Evolutionary conservation across 257 asterid species (phyloP).

Genomic region (Prunella vulgaris): DNA sequence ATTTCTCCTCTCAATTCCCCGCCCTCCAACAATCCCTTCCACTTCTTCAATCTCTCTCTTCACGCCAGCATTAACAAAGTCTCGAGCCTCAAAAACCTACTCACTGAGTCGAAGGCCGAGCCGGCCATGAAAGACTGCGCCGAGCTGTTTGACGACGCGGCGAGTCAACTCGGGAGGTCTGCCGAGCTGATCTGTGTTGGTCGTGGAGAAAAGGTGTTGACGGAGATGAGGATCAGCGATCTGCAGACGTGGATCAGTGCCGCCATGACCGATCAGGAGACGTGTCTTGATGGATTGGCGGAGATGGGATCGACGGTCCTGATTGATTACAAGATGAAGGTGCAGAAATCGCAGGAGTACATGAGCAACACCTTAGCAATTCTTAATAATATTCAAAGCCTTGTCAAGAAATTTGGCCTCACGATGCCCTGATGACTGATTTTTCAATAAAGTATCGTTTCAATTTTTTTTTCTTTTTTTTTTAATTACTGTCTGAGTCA

Average conservation of each 20-base stretch:
- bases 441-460: background rate
- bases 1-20: constrained; percentile 49
- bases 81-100: constrained; percentile 27
- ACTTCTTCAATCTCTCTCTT: constrained; percentile 68
- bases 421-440: constrained; percentile 43
- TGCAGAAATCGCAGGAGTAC: constrained; percentile 66
- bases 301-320: constrained; percentile 68
- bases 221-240: constrained; percentile 58
- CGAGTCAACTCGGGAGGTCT: constrained; percentile 57
- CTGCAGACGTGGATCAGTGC: constrained; percentile 85
- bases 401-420: constrained; percentile 49
- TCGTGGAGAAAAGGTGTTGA: constrained; percentile 43
- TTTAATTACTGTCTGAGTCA: too few species aligned
- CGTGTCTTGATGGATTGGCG: constrained; percentile 70
- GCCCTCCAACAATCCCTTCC: constrained; percentile 50
- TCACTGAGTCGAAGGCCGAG: constrained; percentile 30
- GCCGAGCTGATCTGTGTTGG: constrained; percentile 43
- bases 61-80: constrained; percentile 39
- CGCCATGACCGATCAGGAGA: constrained; percentile 79
- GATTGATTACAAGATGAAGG: constrained; percentile 47
- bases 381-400: constrained; percentile 54
- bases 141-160: constrained; percentile 58
- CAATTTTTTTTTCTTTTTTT: too few species aligned
- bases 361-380: constrained; percentile 84
- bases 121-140: constrained; percentile 67